Base-by-base conservation (phyloP, 139 green algal genomes). In the Chlamydomonas eustigma region DNA sequence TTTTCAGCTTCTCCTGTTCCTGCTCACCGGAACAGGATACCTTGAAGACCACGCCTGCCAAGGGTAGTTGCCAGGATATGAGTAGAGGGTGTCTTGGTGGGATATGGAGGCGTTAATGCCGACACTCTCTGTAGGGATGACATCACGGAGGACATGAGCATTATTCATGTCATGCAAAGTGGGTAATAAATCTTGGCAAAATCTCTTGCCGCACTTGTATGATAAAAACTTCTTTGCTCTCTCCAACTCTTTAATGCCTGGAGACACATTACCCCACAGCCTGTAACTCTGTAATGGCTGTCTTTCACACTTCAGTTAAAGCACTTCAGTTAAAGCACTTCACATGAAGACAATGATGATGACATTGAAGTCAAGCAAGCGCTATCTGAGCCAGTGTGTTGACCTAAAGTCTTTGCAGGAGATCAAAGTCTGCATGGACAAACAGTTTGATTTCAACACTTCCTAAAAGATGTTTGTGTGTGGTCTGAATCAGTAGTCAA, bases 11-110 rank as follows among this genome's bases (percentile, higher is more conserved):
- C n/a, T n/a, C n/a, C n/a, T n/a, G n/a, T n/a, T n/a, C n/a, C n/a
- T n/a, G n/a, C 44, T 58, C 44, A 58, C 44, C 22, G 78, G 78
- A 6, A 64, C 66, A 2, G 78, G 74, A 52, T 58, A 77, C 25
- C 78, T 66, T 0, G 51, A 44, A 0, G 78, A 33, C 50, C 72
- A 83, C 6, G 50, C 65, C 78, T 83, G 78, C 72, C 78, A 83
- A 39, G 78, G 78, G 73, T 75, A 83, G 78, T 83, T 83, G 68
- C 18, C 44, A 6, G 78, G 78, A 67, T 64, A 83, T 67, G 22
- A 33, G 73, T 76, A 83, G 36, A 38, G 37, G 32, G 50, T 67
- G 78, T 67, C 78, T 33, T 51, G 79, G 38, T 77, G 74, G 66
- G 58, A 67, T 67, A 79, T 52, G 6, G 36, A 28, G 25, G 73